Evolutionary conservation across 768 basidiomycete species (phyloP), one percentile per base, ranked within the genome.

Genomic region (Hortiboletus flavorubellus): DNA sequence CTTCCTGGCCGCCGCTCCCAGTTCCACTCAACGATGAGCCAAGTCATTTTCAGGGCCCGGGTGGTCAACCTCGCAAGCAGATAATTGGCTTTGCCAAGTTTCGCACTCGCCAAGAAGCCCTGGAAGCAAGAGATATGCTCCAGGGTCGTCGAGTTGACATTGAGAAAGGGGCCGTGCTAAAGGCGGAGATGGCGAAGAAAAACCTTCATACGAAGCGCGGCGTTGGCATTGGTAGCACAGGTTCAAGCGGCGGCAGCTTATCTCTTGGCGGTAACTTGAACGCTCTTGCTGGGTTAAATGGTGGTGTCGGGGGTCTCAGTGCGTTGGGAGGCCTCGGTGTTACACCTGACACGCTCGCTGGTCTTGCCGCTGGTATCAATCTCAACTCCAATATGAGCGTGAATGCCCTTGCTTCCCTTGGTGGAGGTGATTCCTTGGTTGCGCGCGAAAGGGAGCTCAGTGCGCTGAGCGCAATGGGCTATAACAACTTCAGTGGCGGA

Each of bases 101-200:
- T 75, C 81, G 85, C 50, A 86, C 91, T 33, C 81, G 93, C 26
- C 82, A 86, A 44, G 92, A 95, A 64, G 97, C 97, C 0, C 70
- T 97, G 2, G 83, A 84, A 12, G 97, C 97, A 9, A 78, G 91
- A 38, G 96, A 98, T 64, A 79, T 84, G 7, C 76, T 99, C 6
- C 93, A 95, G 68, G 94, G 96, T 6, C 80, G 88, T 50, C 81
- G 92, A 53, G 91, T 98, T 35, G 97, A 98, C 64, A 84, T 90
- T 33, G 91, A 98, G 72, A 93, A 93, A 64, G 93, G 93, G 14
- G 86, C 91, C 1, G 87, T 94, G 3, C 72, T 99, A 38, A 98
- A 98, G 72, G 97, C 96, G 21, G 97, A 98, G 74, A 98, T 99
- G 95, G 97, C 97, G 18, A 98, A 98, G 84, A 99, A 99, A 82